Base-by-base conservation (phyloP, 129 eudicot species). In the Flaveria ramosissima region DNA sequence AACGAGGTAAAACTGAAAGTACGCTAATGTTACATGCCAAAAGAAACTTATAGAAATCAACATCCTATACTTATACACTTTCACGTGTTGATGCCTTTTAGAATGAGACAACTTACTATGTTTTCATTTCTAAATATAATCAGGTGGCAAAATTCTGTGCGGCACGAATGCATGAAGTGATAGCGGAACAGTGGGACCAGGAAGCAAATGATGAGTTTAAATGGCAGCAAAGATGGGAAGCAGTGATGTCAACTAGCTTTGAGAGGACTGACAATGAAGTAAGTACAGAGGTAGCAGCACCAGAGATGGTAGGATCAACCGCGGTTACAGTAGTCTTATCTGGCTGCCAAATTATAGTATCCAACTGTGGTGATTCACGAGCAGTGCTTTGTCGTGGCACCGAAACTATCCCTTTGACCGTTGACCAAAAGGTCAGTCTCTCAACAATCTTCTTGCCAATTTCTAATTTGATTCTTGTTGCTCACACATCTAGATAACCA, bases 341-440 rank as follows among this genome's bases (percentile, higher is more conserved):
- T 17, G 85, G 86, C 0, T 89, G 90, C 75, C 98, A 92, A 76
- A 92, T 92, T 55, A 88, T 90, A 15, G 77, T 80, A 71, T 84
- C 98, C 41, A 90, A 92, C 42, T 88, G 94, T 73, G 98, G 96
- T 12, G 98, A 92, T 53, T 92, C 98, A 24, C 86, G 98, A 78
- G 98, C 89, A 0, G 92, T 92, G 24, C 92, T 90, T 39, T 90
- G 82, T 79, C 87, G 92, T 47, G 88, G 94, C 32, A 86, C 82
- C 6, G 92, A 88, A 77, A 78, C 90, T 11, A 83, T 90, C 36
- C 86, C 96, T 9, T 83, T 92, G 59, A 84, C 94, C 1, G 88
- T 86, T 65, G 98, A 92, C 84, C 98, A 92, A 36, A 92, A 92
- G 90, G 98, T 92, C 53, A 14, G 45, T 4, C 43, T 17, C 26